These are phyloP conservation scores for Stagonosporopsis rhizophila DNA, from an alignment of 2,329 filamentous ascomycete genomes.

Conservation along the genomic window DNA sequence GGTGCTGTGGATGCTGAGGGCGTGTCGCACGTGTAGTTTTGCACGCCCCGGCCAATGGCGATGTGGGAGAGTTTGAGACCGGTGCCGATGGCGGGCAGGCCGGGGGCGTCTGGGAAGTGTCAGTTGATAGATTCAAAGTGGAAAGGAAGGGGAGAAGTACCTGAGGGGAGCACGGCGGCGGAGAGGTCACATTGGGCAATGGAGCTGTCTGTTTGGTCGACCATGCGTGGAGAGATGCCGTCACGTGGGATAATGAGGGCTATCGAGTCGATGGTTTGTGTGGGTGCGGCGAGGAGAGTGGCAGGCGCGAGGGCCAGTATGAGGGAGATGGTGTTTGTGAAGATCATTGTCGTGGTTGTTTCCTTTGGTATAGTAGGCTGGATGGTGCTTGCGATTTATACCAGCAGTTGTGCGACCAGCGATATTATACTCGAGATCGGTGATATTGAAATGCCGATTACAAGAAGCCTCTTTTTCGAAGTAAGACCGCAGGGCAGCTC, in stretches of 20 bases:
- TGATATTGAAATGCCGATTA: slow-evolving; percentile 2
- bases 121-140: slow-evolving; percentile 18
- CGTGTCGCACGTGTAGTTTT: slow-evolving; percentile 88
- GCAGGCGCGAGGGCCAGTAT: slow-evolving; percentile 45
- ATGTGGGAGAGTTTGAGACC: slow-evolving; percentile 76
- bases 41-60: slow-evolving; percentile 83
- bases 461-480: slow-evolving; percentile 3
- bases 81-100: slow-evolving; percentile 66
- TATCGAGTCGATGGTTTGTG: slow-evolving; percentile 31
- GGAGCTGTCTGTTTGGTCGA: slow-evolving; percentile 31
- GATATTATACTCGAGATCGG: slow-evolving; percentile 15
- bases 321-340: slow-evolving; percentile 40
- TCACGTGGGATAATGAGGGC: slow-evolving; percentile 26
- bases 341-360: slow-evolving; percentile 38
- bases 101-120: slow-evolving; percentile 56
- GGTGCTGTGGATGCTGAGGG: slow-evolving; percentile 67
- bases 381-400: not conserved
- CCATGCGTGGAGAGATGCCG: slow-evolving; percentile 21
- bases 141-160: slow-evolving; percentile 29
- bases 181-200: slow-evolving; percentile 41
- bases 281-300: slow-evolving; percentile 44
- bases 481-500: not conserved
- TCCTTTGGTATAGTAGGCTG: not conserved
- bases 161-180: slow-evolving; percentile 37
- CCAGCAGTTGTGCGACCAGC: slow-evolving; percentile 8